Evolutionary conservation across 78 protist genomes (phyloP).

Genomic region (Dictyostelium brefeldianum): DNA sequence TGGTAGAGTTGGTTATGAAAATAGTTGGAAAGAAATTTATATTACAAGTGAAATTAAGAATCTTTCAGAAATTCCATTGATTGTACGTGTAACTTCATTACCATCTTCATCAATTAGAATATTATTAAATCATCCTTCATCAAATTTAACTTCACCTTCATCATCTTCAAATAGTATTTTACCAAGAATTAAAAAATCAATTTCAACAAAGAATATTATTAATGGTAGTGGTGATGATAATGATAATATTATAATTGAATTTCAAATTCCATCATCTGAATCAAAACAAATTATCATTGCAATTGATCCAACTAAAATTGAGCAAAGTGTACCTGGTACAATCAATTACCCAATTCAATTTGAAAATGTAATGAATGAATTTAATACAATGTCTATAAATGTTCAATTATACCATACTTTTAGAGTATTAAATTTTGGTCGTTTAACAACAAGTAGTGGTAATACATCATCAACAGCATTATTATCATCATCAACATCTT

Average conservation of each 20-base stretch:
- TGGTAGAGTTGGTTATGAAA: conserved; percentile 71
- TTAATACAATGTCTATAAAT: conserved; percentile 13
- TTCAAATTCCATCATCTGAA: conserved; percentile 47
- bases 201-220: not conserved
- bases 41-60: conserved; percentile 40
- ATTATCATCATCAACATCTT: not conserved
- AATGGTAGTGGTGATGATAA: not conserved
- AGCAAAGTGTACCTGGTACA: conserved; percentile 48
- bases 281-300: conserved; percentile 34
- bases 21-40: conserved; percentile 60
- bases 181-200: not conserved
- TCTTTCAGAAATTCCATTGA: conserved; percentile 56
- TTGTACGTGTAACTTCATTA: not conserved
- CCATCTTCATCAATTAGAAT: conserved; percentile 59
- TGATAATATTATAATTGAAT: conserved; percentile 3
- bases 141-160: not conserved
- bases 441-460: not conserved
- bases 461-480: not conserved
- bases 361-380: conserved; percentile 66
- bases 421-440: conserved; percentile 52
- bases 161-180: conserved; percentile 2
- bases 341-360: conserved; percentile 13
- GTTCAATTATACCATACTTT: conserved; percentile 45
- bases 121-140: not conserved
- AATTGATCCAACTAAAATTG: conserved; percentile 70